These are phyloP conservation scores for Creolimax fragrantissima DNA, from an alignment of 78 protist genomes.

Conservation along the genomic window DNA sequence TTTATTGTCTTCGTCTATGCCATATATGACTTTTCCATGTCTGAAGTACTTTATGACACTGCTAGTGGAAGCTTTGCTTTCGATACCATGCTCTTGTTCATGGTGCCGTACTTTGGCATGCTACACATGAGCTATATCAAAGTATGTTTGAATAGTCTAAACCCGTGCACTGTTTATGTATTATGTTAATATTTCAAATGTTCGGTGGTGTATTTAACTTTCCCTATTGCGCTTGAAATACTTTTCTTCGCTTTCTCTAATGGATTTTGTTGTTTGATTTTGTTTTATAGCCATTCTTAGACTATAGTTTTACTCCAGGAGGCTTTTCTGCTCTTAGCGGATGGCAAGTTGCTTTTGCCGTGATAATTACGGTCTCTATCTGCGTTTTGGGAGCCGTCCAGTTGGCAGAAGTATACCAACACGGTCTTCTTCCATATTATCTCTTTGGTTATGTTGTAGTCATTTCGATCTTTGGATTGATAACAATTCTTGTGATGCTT, in stretches of 20 bases:
- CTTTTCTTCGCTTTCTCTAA: too few relatives aligned
- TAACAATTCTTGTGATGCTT: neutral
- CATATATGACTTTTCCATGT: neutral
- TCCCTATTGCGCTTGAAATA: too few relatives aligned
- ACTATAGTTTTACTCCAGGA: neutral
- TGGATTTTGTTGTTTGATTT: too few relatives aligned
- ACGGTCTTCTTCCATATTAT: neutral
- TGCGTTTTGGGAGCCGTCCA: neutral
- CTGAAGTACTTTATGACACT: neutral
- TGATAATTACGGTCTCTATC: neutral
- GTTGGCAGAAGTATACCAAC: neutral
- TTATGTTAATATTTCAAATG: too few relatives aligned
- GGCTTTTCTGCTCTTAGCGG: neutral
- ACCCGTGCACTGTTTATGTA: neutral
- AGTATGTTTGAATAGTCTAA: neutral
- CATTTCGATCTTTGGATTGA: neutral
- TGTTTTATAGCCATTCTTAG: neutral
- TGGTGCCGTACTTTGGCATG: conserved; percentile 2
- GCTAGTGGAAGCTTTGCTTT: neutral
- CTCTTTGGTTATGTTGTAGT: neutral
- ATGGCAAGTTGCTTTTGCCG: neutral
- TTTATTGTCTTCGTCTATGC: neutral
- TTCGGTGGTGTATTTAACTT: too few relatives aligned
- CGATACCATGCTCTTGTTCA: neutral
- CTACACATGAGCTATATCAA: neutral